A percentile compares a stretch with the other conserved stretches of the same genome.
Evolutionary conservation across 345 rosid genomes (phyloP).

Genomic region (Eucalyptus curtisii): DNA sequence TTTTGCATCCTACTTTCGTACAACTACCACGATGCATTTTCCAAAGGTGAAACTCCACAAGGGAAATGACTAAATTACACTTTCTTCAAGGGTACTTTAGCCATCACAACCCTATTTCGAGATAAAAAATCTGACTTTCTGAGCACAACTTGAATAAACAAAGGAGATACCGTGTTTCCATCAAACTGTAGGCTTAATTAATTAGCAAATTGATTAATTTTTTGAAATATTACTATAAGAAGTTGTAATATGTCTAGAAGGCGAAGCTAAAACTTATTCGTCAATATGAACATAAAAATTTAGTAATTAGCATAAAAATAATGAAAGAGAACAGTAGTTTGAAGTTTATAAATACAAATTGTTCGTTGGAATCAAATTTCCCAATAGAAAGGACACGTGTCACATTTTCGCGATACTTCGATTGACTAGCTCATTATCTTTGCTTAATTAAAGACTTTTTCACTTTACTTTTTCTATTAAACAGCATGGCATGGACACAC

Average conservation of each 20-base stretch:
- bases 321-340: neutral
- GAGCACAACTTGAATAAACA: neutral
- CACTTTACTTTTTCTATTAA: neutral
- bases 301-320: neutral
- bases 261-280: neutral
- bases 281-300: neutral
- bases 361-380: neutral
- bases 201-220: neutral
- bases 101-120: neutral
- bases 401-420: neutral
- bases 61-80: neutral
- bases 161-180: neutral
- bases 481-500: neutral
- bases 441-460: neutral
- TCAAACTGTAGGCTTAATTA: neutral
- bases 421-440: neutral
- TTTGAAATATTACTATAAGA: neutral
- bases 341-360: neutral
- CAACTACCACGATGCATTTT: neutral
- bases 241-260: neutral
- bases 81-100: neutral
- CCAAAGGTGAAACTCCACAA: neutral
- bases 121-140: neutral
- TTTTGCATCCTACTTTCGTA: neutral
- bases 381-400: neutral